A percentile compares a stretch with the other conserved stretches of the same genome.
Evolutionary conservation across 805 yeast genomes (phyloP).

Genomic region (Yarrowia porcina): DNA sequence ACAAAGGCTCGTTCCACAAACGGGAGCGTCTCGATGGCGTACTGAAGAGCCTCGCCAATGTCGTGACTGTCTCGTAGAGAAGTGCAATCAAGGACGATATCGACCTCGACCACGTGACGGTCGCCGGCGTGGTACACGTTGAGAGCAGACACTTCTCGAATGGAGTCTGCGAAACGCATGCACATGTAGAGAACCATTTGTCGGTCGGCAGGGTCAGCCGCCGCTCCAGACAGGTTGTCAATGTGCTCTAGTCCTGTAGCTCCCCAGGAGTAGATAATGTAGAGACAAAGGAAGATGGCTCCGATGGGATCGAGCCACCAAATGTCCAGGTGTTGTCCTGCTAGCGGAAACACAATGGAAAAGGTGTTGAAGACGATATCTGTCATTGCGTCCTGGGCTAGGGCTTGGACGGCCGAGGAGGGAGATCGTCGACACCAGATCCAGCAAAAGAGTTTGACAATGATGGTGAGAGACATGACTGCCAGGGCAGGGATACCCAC

Average conservation of each 20-base stretch:
- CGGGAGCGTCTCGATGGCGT: conserved; percentile 73
- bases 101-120: conserved; percentile 71
- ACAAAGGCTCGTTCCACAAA: conserved; percentile 79
- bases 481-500: conserved; percentile 50
- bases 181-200: conserved; percentile 67
- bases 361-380: conserved; percentile 71
- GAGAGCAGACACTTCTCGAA: conserved; percentile 59
- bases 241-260: conserved; percentile 67
- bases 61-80: conserved; percentile 69
- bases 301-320: conserved; percentile 81
- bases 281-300: conserved; percentile 59
- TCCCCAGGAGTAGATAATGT: conserved; percentile 64
- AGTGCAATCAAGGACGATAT: conserved; percentile 54
- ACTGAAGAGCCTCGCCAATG: conserved; percentile 76
- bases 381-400: conserved; percentile 78
- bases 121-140: conserved; percentile 80
- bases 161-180: conserved; percentile 63
- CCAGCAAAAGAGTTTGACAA: conserved; percentile 59
- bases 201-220: conserved; percentile 59
- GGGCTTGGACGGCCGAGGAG: conserved; percentile 69
- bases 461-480: conserved; percentile 64
- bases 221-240: conserved; percentile 69
- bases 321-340: conserved; percentile 49
- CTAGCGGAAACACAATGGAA: conserved; percentile 65
- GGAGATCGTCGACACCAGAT: conserved; percentile 57